Conservation (phyloP, 169 alveolate genomes). For the Cystoisospora suis region DNA sequence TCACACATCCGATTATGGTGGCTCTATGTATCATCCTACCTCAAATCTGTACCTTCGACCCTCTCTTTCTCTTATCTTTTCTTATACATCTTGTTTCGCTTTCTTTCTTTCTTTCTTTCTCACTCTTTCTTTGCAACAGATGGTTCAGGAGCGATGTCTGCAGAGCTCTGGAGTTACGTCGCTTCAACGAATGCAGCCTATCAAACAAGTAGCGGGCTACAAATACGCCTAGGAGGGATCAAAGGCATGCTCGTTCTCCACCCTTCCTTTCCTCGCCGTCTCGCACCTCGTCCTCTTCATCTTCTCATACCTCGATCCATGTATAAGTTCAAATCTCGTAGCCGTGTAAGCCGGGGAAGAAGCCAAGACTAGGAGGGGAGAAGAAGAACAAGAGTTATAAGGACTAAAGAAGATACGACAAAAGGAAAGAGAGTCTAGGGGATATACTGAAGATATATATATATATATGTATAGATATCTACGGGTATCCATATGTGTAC, state of each 20-base stretch:
- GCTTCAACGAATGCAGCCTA: background rate
- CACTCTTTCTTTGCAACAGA: background rate
- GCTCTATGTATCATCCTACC: too few relatives aligned
- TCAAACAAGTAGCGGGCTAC: slow-evolving; percentile 65
- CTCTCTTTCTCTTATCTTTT: too few relatives aligned
- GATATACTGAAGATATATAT: background rate
- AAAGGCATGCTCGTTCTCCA: slow-evolving; percentile 80
- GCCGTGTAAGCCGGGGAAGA: background rate
- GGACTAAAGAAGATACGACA: background rate
- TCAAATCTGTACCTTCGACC: too few relatives aligned
- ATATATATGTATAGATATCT: background rate
- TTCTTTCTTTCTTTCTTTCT: background rate
- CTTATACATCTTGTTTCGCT: too few relatives aligned
- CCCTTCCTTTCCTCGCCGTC: slow-evolving; percentile 51
- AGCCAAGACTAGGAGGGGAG: background rate
- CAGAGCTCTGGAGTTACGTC: background rate
- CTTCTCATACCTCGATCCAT: background rate
- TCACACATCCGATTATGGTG: too few relatives aligned
- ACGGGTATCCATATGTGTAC: background rate
- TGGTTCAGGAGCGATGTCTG: slow-evolving; percentile 18
- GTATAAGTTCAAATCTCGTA: background rate
- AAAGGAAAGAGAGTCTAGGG: background rate
- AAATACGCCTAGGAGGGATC: slow-evolving; percentile 80
- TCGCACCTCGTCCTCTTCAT: background rate
- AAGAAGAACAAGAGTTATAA: background rate